Evolutionary conservation across 192 early-diverging fungal species (phyloP).

Genomic region (Backusella australiensis): DNA sequence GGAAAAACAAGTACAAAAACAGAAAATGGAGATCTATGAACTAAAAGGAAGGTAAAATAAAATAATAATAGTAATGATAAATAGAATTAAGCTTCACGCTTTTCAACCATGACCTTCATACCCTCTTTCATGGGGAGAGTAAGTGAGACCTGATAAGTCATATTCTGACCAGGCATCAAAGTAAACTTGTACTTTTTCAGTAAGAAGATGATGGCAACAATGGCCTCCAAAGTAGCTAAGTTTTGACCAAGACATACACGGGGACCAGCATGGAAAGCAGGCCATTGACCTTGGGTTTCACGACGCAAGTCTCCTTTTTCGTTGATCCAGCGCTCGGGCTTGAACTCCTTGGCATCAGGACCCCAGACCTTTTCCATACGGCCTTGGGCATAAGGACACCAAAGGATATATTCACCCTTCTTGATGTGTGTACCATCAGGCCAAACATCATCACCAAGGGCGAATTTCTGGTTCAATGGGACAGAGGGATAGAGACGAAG

Average conservation of each 20-base stretch:
- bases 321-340: constrained; percentile 66
- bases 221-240: constrained; percentile 45
- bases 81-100: constrained; percentile 12
- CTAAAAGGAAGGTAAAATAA: not conserved
- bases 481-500: constrained; percentile 68
- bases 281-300: constrained; percentile 46
- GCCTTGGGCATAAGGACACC: constrained; percentile 54
- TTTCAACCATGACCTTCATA: constrained; percentile 30
- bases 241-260: constrained; percentile 38
- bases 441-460: constrained; percentile 52
- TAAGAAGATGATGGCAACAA: constrained; percentile 37
- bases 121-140: constrained; percentile 34
- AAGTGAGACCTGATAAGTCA: constrained; percentile 25
- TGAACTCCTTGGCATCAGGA: constrained; percentile 55
- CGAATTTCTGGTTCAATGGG: constrained; percentile 54
- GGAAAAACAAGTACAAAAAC: not conserved
- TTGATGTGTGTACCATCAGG: constrained; percentile 58
- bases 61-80: not conserved
- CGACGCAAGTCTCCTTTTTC: constrained; percentile 30
- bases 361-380: constrained; percentile 61
- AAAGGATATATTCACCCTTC: constrained; percentile 51
- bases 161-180: constrained; percentile 32
- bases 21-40: not conserved
- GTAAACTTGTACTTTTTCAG: constrained; percentile 40
- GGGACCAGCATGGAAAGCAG: constrained; percentile 62